Evolutionary conservation across 1,284 basidiomycete species (phyloP).

Genomic region (Fomes fomentarius): DNA sequence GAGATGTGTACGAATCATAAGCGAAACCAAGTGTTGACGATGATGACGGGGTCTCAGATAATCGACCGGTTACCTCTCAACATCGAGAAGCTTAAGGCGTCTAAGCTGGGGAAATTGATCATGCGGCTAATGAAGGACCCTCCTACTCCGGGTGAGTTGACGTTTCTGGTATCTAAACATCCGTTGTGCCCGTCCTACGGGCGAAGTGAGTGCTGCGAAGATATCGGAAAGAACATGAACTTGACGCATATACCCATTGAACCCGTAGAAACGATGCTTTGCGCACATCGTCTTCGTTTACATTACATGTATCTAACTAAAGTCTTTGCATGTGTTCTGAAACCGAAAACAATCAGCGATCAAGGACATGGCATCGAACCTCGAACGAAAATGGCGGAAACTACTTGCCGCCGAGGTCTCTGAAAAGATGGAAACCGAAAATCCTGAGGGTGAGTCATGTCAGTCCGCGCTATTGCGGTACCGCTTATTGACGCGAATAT

Average conservation of each 20-base stretch:
- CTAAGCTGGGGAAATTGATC: constrained; percentile 78
- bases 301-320: constrained; percentile 69
- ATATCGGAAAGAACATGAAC: constrained; percentile 2
- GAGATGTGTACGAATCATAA: background rate
- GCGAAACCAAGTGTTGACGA: background rate
- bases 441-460: constrained; percentile 72
- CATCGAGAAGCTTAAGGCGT: constrained; percentile 63
- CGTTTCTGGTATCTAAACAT: background rate
- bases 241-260: constrained; percentile 12
- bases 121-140: constrained; percentile 73
- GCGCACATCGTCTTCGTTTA: constrained; percentile 12
- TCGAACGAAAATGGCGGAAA: constrained; percentile 79
- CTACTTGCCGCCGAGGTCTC: constrained; percentile 45
- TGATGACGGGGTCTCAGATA: constrained; percentile 48
- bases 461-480: constrained; percentile 38
- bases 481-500: constrained; percentile 15
- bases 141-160: constrained; percentile 66
- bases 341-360: constrained; percentile 57
- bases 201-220: constrained; percentile 1
- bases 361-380: constrained; percentile 87
- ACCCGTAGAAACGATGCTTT: constrained; percentile 14
- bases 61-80: constrained; percentile 80
- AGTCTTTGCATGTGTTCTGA: constrained; percentile 30
- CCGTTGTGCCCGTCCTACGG: background rate
- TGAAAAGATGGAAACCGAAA: constrained; percentile 51